A percentile compares a stretch with the other conserved stretches of the same genome.
phyloP scores from a whole-genome alignment of 768 basidiomycete genomes.

The Amanita molliuscula region DNA sequence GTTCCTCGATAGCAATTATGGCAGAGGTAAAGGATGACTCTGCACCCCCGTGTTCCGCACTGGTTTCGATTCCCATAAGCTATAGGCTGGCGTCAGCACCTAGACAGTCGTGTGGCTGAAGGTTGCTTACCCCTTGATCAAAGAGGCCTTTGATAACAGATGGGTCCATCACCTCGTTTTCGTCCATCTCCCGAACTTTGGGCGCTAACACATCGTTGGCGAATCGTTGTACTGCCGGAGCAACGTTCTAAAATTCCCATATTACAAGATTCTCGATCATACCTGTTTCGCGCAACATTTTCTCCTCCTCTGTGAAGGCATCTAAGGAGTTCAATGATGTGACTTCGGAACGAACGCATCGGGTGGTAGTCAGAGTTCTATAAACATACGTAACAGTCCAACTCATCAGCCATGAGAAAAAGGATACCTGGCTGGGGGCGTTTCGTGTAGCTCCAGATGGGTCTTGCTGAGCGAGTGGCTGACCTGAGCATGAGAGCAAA shows the following conservation, averaged over 20 bases:
- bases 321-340: slow-evolving; percentile 52
- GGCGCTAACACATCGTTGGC: slow-evolving; percentile 85
- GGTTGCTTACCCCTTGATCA: slow-evolving; percentile 75
- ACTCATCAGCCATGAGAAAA: not conserved
- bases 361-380: slow-evolving; percentile 22
- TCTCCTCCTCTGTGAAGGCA: slow-evolving; percentile 88
- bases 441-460: not conserved
- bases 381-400: not conserved
- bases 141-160: slow-evolving; percentile 80
- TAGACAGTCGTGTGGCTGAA: not conserved
- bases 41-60: slow-evolving; percentile 72
- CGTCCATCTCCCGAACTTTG: slow-evolving; percentile 95
- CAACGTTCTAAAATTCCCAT: not conserved
- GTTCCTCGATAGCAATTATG: slow-evolving; percentile 94
- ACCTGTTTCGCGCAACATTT: slow-evolving; percentile 91
- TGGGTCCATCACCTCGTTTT: slow-evolving; percentile 91
- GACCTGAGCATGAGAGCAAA: slow-evolving; percentile 5
- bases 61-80: slow-evolving; percentile 98
- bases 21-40: slow-evolving; percentile 91
- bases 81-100: slow-evolving; percentile 18
- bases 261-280: slow-evolving; percentile 12
- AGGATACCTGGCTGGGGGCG: not conserved
- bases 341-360: slow-evolving; percentile 14
- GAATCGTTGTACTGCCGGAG: slow-evolving; percentile 68
- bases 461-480: not conserved